Evolutionary conservation across 2,329 filamentous ascomycete genomes (phyloP).

Genomic region (Phyllosticta citriasiana): DNA sequence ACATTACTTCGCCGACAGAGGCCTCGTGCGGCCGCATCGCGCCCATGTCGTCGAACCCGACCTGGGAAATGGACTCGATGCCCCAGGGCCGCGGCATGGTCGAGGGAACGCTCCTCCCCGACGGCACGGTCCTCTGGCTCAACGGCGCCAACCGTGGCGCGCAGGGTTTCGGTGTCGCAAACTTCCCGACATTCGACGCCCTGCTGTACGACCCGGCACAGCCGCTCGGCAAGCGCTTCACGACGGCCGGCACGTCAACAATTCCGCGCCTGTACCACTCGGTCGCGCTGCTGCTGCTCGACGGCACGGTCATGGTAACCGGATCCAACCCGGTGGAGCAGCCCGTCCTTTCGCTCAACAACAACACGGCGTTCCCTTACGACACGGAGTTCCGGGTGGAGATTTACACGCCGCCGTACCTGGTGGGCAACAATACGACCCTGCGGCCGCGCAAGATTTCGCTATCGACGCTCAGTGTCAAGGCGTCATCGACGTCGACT

Average conservation of each 20-base stretch:
- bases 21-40: slow-evolving; percentile 47
- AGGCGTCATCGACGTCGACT: slow-evolving; percentile 30
- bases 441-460: slow-evolving; percentile 39
- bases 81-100: slow-evolving; percentile 51
- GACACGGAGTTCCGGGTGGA: slow-evolving; percentile 54
- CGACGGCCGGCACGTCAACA: slow-evolving; percentile 33
- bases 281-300: slow-evolving; percentile 48
- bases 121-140: slow-evolving; percentile 53
- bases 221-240: slow-evolving; percentile 42
- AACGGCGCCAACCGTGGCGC: slow-evolving; percentile 50
- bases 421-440: slow-evolving; percentile 40
- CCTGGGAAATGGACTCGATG: slow-evolving; percentile 51
- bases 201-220: slow-evolving; percentile 49
- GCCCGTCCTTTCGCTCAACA: slow-evolving; percentile 38
- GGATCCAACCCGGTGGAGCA: slow-evolving; percentile 53
- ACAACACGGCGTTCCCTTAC: slow-evolving; percentile 33
- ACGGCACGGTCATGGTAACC: slow-evolving; percentile 50
- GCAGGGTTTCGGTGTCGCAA: slow-evolving; percentile 50
- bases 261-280: slow-evolving; percentile 49
- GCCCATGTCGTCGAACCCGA: slow-evolving; percentile 37
- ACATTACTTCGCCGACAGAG: slow-evolving; percentile 49
- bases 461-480: slow-evolving; percentile 36
- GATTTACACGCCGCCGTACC: slow-evolving; percentile 51
- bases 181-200: slow-evolving; percentile 44
- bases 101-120: slow-evolving; percentile 48